These are phyloP conservation scores for Spizellomyces punctatus DNA, from an alignment of 192 early-diverging fungal genomes.

Conservation along the genomic window DNA sequence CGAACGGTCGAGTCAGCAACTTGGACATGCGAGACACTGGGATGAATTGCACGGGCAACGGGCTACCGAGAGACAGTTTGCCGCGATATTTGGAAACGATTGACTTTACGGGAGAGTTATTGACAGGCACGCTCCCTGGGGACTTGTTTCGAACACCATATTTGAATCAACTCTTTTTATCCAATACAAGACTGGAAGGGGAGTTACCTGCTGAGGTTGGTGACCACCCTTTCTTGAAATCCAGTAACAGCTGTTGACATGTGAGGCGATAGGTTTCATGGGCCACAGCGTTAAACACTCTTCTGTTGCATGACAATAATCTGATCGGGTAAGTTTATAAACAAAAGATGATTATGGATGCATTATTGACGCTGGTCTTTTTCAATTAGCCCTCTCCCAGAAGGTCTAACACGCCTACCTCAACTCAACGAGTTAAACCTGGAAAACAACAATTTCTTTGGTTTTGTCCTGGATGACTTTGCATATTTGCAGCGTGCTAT, in stretches of 20 bases:
- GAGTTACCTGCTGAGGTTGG: background rate
- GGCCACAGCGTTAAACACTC: background rate
- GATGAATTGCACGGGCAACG: conserved; percentile 25
- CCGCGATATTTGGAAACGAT: conserved; percentile 19
- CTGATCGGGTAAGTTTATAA: conserved; percentile 19
- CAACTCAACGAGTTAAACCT: conserved; percentile 23
- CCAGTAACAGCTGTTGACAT: background rate
- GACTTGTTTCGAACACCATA: conserved; percentile 3
- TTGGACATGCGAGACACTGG: conserved; percentile 18
- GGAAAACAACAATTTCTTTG: conserved; percentile 12
- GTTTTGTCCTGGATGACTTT: conserved; percentile 15
- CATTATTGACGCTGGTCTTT: background rate
- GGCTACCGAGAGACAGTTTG: background rate
- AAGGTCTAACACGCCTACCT: background rate
- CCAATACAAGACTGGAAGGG: conserved; percentile 1
- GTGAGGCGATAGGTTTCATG: background rate
- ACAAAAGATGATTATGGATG: background rate
- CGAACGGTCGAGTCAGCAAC: conserved; percentile 3
- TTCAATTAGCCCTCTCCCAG: conserved; percentile 11
- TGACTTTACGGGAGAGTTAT: background rate
- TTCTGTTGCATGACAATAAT: conserved; percentile 7
- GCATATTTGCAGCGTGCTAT: background rate
- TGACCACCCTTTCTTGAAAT: background rate
- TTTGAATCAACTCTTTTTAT: conserved; percentile 12
- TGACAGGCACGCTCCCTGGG: conserved; percentile 12